A percentile compares a stretch with the other conserved stretches of the same genome.
phyloP scores from a whole-genome alignment of 306 rosid species.

The Cercis canadensis region DNA sequence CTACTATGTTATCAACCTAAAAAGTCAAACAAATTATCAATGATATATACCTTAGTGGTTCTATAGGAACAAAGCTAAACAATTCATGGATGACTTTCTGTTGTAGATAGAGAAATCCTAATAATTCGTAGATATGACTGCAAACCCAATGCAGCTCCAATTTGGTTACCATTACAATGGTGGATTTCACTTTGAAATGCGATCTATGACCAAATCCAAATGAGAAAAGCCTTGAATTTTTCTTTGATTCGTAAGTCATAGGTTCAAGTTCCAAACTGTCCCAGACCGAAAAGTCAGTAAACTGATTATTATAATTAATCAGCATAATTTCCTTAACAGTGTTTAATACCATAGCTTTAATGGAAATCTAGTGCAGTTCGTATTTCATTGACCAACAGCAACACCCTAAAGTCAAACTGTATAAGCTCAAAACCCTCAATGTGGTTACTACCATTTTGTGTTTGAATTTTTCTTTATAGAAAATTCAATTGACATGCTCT shows the following conservation, averaged over 20 bases:
- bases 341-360: no score
- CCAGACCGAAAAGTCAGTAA: neutral
- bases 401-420: neutral
- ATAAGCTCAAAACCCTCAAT: neutral
- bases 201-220: constrained; percentile 6
- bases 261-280: neutral
- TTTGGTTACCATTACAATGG: neutral
- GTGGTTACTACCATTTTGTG: neutral
- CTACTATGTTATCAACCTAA: neutral
- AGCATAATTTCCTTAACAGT: no score
- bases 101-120: neutral
- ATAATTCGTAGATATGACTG: neutral
- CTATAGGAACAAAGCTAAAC: constrained; percentile 1
- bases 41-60: neutral
- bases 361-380: no score
- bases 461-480: neutral
- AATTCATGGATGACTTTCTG: constrained; percentile 9
- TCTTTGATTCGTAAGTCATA: no score
- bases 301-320: no score
- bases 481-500: no score
- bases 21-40: constrained; percentile 8
- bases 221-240: no score
- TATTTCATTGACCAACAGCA: no score
- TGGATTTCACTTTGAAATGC: constrained; percentile 13
- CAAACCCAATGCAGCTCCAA: neutral